A percentile compares a stretch with the other conserved stretches of the same genome.
Conservation (phyloP, 306 rosid species). For the Carpinus fangiana region DNA sequence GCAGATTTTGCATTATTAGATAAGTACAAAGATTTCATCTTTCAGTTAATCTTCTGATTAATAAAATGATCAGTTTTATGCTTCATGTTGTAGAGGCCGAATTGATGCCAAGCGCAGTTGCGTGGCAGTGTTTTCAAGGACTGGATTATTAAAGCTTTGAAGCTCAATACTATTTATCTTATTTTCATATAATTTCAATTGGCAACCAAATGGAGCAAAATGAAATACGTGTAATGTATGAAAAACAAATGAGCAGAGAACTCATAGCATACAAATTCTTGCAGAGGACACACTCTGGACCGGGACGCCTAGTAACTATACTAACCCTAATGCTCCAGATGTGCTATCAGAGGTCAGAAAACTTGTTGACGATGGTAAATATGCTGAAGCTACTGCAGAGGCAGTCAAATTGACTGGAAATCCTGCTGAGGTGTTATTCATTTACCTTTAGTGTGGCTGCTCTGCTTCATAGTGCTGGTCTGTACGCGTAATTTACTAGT, state of each 20-base stretch:
- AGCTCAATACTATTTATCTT: background rate
- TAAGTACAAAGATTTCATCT: background rate
- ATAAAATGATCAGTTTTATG: background rate
- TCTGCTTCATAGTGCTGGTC: background rate
- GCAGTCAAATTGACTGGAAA: conserved; percentile 53
- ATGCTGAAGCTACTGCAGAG: conserved; percentile 56
- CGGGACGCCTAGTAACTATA: conserved; percentile 64
- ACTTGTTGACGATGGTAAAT: conserved; percentile 54
- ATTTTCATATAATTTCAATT: background rate
- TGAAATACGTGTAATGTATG: background rate
- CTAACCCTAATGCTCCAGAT: conserved; percentile 52
- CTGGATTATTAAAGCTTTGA: background rate
- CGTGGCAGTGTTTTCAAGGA: background rate
- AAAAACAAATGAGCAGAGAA: conserved; percentile 1
- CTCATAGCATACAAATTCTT: background rate
- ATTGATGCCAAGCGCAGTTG: background rate
- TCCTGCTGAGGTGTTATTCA: conserved; percentile 47
- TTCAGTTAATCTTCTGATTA: background rate
- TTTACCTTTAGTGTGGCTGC: conserved; percentile 3
- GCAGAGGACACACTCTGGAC: conserved; percentile 89
- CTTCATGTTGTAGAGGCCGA: background rate
- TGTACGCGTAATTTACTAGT: background rate
- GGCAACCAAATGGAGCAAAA: background rate
- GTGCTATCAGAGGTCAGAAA: conserved; percentile 55
- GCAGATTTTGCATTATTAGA: background rate